Base-by-base conservation (phyloP, 495 filamentous ascomycete genomes). In the Penicillium maclennaniae region DNA sequence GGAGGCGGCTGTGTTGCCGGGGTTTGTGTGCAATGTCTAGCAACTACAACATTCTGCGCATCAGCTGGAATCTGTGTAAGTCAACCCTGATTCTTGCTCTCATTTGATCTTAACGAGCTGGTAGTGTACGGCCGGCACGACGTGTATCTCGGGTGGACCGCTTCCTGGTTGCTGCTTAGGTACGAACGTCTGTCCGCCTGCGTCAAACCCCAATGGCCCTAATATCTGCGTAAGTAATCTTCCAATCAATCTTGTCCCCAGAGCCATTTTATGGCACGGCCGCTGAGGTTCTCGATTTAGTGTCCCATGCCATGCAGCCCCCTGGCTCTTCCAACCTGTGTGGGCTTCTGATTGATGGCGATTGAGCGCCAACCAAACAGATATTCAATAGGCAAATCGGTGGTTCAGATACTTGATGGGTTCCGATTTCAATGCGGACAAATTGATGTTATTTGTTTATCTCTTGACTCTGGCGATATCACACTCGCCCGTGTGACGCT, bases 21-120 rank as follows among this genome's bases (percentile, higher is more conserved):
- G 0, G 20, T 45, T 4, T 64, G 58, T 23, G 38, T 54, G 17
- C 36, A 16, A 5, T 64, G 61, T 19, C 52, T 55, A 15, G 27
- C 39, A 36, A 36, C 43, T 1, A 28, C 34, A 7, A 52, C 58
- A 6, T 59, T 56, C 53, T 64, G 61, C 21, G 6, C 44, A 1
- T 6, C 47, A 19, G 51, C 61, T 25, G 54, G 51, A 42, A 51
- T 45, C 39, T 64, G 58, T 50, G 61, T 61, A 56, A 61, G 55
- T 51, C n/a, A 17, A 10, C 20, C 37, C 2, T 10, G 0, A 23
- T 5, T 26, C 27, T 21, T 1, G 12, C 14, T 15, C 10, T 15
- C 19, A 31, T 4, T 31, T 27, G 23, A 12, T 17, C 10, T 20
- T 46, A 40, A 54, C 14, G 17, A 1, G 16, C 20, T 16, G 1